Percentiles rank a stretch among this genome's conserved stretches.
Evolutionary conservation across 257 asterid species (phyloP).

Genomic region (Salvia miltiorrhiza): DNA sequence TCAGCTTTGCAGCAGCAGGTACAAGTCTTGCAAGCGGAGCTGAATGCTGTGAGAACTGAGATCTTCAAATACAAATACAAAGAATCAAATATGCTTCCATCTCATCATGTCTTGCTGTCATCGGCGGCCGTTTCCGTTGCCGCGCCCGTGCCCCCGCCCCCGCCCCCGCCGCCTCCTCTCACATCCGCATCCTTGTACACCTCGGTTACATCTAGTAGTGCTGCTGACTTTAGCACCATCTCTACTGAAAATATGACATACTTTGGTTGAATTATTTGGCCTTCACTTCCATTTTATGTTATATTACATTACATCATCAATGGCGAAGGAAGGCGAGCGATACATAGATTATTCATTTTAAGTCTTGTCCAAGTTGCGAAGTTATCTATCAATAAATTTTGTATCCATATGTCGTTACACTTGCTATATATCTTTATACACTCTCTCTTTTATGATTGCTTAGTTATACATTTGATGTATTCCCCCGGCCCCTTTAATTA

Average conservation of each 20-base stretch:
- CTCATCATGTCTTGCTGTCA: constrained; percentile 39
- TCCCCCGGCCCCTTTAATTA: no score
- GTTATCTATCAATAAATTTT: constrained; percentile 9
- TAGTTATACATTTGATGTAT: no score
- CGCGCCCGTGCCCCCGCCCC: constrained; percentile 28
- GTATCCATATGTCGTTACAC: not conserved
- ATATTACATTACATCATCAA: not conserved
- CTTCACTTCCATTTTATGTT: constrained; percentile 18
- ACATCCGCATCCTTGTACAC: constrained; percentile 38
- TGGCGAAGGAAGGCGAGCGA: constrained; percentile 15
- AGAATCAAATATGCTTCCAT: constrained; percentile 29
- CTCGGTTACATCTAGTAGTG: constrained; percentile 32
- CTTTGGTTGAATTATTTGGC: constrained; percentile 45
- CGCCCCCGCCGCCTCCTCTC: constrained; percentile 28
- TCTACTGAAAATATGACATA: constrained; percentile 49
- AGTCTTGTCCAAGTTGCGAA: not conserved
- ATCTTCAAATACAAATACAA: constrained; percentile 54
- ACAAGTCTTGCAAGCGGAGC: constrained; percentile 51
- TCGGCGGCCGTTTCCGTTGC: constrained; percentile 44
- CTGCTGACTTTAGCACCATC: constrained; percentile 47
- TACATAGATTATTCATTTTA: constrained; percentile 20
- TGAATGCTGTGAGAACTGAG: constrained; percentile 53
- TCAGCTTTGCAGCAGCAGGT: constrained; percentile 70
- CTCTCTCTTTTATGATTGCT: no score
- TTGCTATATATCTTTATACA: not conserved